These are phyloP conservation scores for Penicillium sp. DNA, from an alignment of 2,329 filamentous ascomycete species.

Conservation along the genomic window DNA sequence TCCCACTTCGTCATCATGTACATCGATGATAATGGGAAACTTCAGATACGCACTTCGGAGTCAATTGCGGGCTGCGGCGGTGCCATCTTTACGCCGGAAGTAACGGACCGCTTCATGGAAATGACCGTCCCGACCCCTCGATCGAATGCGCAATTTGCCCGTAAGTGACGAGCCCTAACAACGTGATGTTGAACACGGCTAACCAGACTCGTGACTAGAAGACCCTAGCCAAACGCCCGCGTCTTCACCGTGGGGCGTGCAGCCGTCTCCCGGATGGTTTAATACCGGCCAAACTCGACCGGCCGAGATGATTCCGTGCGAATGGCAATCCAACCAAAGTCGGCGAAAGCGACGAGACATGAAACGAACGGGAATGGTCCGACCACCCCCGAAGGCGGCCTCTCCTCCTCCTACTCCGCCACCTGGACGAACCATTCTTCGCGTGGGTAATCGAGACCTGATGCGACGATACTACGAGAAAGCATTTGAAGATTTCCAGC, in stretches of 20 bases:
- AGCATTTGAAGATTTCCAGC: slow-evolving; percentile 45
- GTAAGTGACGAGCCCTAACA: slow-evolving; percentile 19
- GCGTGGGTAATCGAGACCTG: slow-evolving; percentile 27
- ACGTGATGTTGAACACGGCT: background rate
- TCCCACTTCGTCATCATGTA: slow-evolving; percentile 40
- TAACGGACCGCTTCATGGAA: slow-evolving; percentile 35
- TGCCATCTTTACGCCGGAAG: slow-evolving; percentile 37
- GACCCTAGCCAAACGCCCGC: slow-evolving; percentile 7
- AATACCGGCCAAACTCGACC: slow-evolving; percentile 17
- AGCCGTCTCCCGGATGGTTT: slow-evolving; percentile 25
- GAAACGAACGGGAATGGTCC: slow-evolving; percentile 16
- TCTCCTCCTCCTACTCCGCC: slow-evolving; percentile 21
- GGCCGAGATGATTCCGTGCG: slow-evolving; percentile 31
- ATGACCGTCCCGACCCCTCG: slow-evolving; percentile 23
- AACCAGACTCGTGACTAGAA: background rate
- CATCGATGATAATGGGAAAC: slow-evolving; percentile 35
- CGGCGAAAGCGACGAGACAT: slow-evolving; percentile 27
- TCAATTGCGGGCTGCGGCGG: slow-evolving; percentile 34
- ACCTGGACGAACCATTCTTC: slow-evolving; percentile 26
- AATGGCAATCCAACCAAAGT: slow-evolving; percentile 30
- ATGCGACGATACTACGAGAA: slow-evolving; percentile 40
- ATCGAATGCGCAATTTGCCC: slow-evolving; percentile 19
- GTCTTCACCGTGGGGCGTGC: slow-evolving; percentile 12
- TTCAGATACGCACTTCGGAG: slow-evolving; percentile 32
- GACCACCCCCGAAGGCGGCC: slow-evolving; percentile 17